Evolutionary conservation across 257 asterid species (phyloP).

Genomic region (Schizonepeta tenuifolia): DNA sequence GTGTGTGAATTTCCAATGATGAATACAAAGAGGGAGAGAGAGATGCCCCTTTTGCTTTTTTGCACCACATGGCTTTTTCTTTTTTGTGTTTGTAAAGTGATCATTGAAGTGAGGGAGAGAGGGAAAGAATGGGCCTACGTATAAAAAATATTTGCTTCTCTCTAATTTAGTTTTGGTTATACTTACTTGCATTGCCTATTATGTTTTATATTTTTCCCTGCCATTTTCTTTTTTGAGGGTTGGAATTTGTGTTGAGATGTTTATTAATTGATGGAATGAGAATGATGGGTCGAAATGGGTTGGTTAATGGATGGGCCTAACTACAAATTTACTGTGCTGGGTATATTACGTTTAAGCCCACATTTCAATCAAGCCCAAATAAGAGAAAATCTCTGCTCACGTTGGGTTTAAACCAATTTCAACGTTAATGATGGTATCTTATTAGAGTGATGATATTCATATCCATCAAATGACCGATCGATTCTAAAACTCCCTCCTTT

Average conservation of each 20-base stretch:
- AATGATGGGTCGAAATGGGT: not conserved
- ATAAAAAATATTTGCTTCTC: slow-evolving; percentile 31
- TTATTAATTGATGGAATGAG: not conserved
- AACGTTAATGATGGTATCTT: not conserved
- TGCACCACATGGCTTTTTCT: slow-evolving; percentile 35
- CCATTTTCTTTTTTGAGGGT: not conserved
- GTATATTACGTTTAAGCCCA: not conserved
- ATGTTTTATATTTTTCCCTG: not conserved
- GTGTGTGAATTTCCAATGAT: slow-evolving; percentile 34
- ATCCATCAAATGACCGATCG: not conserved
- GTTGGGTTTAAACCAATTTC: not conserved
- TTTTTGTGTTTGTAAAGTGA: slow-evolving; percentile 22
- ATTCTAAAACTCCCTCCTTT: too few relatives aligned
- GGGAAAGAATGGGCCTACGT: slow-evolving; percentile 19
- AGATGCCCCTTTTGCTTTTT: slow-evolving; percentile 41
- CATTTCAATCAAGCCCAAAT: not conserved
- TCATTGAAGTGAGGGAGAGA: slow-evolving; percentile 28
- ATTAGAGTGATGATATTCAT: too few relatives aligned
- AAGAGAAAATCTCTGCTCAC: not conserved
- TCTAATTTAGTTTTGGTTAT: slow-evolving; percentile 31
- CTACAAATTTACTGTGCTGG: not conserved
- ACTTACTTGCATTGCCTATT: slow-evolving; percentile 4
- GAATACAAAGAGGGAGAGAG: slow-evolving; percentile 35
- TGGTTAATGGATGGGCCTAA: not conserved
- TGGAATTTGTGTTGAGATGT: not conserved